A percentile compares a stretch with the other conserved stretches of the same genome.
Evolutionary conservation across 2,329 filamentous ascomycete genomes (phyloP).

Genomic region (Graphilbum ipis-grandicollis): DNA sequence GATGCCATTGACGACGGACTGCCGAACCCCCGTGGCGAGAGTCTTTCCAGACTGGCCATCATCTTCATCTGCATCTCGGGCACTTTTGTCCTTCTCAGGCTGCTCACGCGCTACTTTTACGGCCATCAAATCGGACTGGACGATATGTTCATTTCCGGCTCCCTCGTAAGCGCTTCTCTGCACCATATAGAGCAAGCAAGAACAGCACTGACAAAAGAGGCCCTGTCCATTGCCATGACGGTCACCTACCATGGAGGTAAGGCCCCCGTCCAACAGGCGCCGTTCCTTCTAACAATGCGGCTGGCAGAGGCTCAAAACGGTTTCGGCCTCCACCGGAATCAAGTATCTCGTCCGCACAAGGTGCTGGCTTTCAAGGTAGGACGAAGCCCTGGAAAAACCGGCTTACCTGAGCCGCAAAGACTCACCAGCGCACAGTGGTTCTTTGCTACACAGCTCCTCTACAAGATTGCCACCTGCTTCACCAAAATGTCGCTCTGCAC

Average conservation of each 20-base stretch:
- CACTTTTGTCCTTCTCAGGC: slow-evolving; percentile 5
- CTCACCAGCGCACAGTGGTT: slow-evolving; percentile 5
- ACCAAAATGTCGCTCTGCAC: slow-evolving; percentile 5
- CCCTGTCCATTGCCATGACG: not conserved
- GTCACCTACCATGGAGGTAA: slow-evolving; percentile 2
- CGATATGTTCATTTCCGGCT: slow-evolving; percentile 6
- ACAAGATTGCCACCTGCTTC: slow-evolving; percentile 6
- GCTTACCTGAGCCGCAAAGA: not conserved
- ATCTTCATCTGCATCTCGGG: slow-evolving; percentile 6
- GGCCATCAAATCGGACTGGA: slow-evolving; percentile 3
- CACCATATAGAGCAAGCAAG: not conserved
- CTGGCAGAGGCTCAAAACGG: slow-evolving; percentile 1
- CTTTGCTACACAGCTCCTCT: slow-evolving; percentile 8
- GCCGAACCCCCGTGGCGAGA: slow-evolving; percentile 6
- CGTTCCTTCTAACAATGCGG: no score
- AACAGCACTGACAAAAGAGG: not conserved
- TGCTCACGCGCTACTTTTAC: slow-evolving; percentile 4
- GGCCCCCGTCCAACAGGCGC: no score
- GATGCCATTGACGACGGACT: slow-evolving; percentile 11
- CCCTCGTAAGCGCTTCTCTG: slow-evolving; percentile 2
- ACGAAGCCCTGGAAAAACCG: not conserved
- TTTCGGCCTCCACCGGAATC: not conserved
- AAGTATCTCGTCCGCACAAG: not conserved
- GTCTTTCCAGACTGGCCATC: slow-evolving; percentile 5
- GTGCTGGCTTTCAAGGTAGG: not conserved